Percentiles rank a stretch among this genome's conserved stretches.
phyloP scores from a whole-genome alignment of 345 rosid species.

The Populus davidiana region DNA sequence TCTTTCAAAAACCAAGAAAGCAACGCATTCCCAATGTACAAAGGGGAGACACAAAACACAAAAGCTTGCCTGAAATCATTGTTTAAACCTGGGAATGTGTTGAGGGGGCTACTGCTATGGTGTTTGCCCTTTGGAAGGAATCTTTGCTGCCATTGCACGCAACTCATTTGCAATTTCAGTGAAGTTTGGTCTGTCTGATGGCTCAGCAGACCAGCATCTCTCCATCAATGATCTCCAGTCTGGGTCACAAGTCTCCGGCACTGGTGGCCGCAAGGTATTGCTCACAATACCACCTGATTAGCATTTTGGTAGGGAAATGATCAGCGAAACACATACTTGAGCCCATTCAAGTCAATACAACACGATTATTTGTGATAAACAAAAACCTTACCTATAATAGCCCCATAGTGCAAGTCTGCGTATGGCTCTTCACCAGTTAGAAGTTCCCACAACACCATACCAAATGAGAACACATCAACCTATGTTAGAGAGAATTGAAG shows the following conservation, averaged over 20 bases:
- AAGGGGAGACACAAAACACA: neutral
- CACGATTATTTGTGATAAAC: neutral
- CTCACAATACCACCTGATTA: conserved; percentile 61
- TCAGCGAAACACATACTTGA: neutral
- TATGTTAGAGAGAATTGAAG: conserved; percentile 9
- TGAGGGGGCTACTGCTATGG: conserved; percentile 21
- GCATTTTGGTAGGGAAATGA: neutral
- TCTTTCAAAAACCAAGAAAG: neutral
- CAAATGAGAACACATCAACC: conserved; percentile 71
- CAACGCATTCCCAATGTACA: neutral
- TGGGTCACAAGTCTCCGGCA: conserved; percentile 52
- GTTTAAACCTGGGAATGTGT: conserved; percentile 14
- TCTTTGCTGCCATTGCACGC: conserved; percentile 48
- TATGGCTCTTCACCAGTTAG: conserved; percentile 72
- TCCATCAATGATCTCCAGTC: conserved; percentile 73
- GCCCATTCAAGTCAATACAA: neutral
- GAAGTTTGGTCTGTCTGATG: conserved; percentile 61
- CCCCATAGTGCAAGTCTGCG: conserved; percentile 64
- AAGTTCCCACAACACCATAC: conserved; percentile 70
- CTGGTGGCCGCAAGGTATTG: conserved; percentile 59
- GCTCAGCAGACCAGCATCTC: conserved; percentile 72
- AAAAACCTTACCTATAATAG: conserved; percentile 48
- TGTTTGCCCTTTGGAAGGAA: conserved; percentile 47
- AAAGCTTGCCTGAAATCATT: conserved; percentile 11
- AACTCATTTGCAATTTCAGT: conserved; percentile 47